Percentiles rank a stretch among this genome's conserved stretches.
phyloP scores from a whole-genome alignment of 495 filamentous ascomycete genomes.

The Staphylotrichum tortipilum region DNA sequence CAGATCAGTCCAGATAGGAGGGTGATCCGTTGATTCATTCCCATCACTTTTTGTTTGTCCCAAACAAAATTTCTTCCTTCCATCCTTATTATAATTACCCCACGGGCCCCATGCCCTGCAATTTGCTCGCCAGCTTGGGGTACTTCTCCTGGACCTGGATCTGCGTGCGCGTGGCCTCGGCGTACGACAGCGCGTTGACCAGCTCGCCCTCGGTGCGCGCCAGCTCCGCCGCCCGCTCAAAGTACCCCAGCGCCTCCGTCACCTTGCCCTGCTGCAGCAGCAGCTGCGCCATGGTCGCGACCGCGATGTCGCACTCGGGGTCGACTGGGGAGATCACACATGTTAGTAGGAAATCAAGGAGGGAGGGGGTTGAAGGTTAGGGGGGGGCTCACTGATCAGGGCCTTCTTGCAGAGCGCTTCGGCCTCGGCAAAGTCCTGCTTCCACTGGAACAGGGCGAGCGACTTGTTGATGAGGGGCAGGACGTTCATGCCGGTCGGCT shows the following conservation, averaged over 20 bases:
- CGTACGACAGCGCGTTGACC: slow-evolving; percentile 92
- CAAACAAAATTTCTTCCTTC: no score
- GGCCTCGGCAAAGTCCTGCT: slow-evolving; percentile 88
- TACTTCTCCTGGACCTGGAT: slow-evolving; percentile 98
- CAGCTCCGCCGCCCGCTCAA: slow-evolving; percentile 90
- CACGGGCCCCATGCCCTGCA: slow-evolving; percentile 57
- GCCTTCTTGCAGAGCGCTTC: slow-evolving; percentile 97
- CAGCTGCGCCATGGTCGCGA: slow-evolving; percentile 98
- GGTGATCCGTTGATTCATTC: background rate
- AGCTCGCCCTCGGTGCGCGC: slow-evolving; percentile 94
- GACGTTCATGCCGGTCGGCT: slow-evolving; percentile 93
- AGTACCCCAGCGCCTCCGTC: slow-evolving; percentile 89
- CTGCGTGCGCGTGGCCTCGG: slow-evolving; percentile 93
- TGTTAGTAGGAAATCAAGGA: slow-evolving; percentile 19
- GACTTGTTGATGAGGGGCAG: slow-evolving; percentile 98
- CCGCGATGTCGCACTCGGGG: slow-evolving; percentile 96
- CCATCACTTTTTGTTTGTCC: no score
- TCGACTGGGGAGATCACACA: slow-evolving; percentile 59
- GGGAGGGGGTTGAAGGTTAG: background rate
- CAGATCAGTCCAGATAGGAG: background rate
- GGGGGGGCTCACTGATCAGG: slow-evolving; percentile 69
- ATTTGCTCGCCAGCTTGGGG: slow-evolving; percentile 77
- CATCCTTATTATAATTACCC: no score
- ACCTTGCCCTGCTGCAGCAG: slow-evolving; percentile 97
- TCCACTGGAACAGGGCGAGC: slow-evolving; percentile 93